These are phyloP conservation scores for Emmonsiellopsis sp. DNA, from an alignment of 2,329 filamentous ascomycete species.

Conservation along the genomic window DNA sequence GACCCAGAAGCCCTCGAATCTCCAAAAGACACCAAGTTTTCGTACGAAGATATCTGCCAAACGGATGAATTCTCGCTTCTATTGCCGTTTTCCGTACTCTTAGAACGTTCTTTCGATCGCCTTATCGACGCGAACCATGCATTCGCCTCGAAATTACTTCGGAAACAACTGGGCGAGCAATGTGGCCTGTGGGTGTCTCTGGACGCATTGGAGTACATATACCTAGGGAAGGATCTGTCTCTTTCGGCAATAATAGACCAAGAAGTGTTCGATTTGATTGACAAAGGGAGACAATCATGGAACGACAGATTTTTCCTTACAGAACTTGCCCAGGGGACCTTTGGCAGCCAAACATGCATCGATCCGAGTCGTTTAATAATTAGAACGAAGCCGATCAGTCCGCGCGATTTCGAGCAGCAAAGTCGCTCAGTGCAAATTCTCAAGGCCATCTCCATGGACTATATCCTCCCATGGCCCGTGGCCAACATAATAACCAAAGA, in stretches of 20 bases:
- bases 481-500: conserved; percentile 64
- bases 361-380: conserved; percentile 57
- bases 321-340: conserved; percentile 65
- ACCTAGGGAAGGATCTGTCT: conserved; percentile 67
- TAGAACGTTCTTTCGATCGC: conserved; percentile 60
- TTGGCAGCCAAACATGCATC: conserved; percentile 44
- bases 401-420: conserved; percentile 38
- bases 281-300: conserved; percentile 55
- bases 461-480: conserved; percentile 56
- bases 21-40: conserved; percentile 28
- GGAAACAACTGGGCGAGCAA: conserved; percentile 56
- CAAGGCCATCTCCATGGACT: conserved; percentile 55
- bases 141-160: conserved; percentile 58
- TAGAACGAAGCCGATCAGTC: conserved; percentile 35
- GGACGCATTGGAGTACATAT: conserved; percentile 60
- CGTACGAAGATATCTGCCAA: conserved; percentile 28
- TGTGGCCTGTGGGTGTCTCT: conserved; percentile 60
- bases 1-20: conserved; percentile 16
- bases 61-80: conserved; percentile 24
- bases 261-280: conserved; percentile 66
- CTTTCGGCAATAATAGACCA: conserved; percentile 57
- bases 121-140: conserved; percentile 71
- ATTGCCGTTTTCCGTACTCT: conserved; percentile 53
- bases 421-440: conserved; percentile 55
- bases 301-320: conserved; percentile 74